Conservation (phyloP, 1,284 basidiomycete species). For the Ganoderma boninense region DNA sequence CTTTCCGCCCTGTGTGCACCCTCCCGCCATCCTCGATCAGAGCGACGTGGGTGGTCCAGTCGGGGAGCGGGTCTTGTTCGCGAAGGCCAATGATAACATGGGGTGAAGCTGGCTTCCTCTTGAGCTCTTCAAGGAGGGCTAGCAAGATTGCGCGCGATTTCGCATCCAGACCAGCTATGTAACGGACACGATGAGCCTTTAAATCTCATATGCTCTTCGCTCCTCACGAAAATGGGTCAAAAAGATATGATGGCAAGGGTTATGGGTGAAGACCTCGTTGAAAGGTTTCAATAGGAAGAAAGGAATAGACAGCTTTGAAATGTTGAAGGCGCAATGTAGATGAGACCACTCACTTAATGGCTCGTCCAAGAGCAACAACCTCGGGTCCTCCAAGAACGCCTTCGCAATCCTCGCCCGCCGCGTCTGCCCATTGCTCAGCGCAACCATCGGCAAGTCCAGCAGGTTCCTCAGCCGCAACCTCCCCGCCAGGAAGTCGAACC, state of each 20-base stretch:
- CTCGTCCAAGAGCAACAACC: constrained; percentile 85
- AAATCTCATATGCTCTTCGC: too few relatives aligned
- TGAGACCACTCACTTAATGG: constrained; percentile 70
- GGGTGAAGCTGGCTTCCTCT: constrained; percentile 52
- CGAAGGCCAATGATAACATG: constrained; percentile 82
- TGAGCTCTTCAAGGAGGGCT: constrained; percentile 61
- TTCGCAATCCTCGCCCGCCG: constrained; percentile 86
- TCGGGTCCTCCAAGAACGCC: constrained; percentile 76
- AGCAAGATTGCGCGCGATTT: constrained; percentile 65
- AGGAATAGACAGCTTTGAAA: background rate
- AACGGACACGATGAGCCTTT: background rate
- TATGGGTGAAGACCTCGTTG: too few relatives aligned
- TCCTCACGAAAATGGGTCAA: background rate
- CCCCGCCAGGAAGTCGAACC: constrained; percentile 60
- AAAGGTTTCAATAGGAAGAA: too few relatives aligned
- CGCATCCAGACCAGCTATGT: constrained; percentile 77
- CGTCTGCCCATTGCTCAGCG: constrained; percentile 93
- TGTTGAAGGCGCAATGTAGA: background rate
- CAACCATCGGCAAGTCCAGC: constrained; percentile 84
- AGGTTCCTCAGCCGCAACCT: constrained; percentile 66
- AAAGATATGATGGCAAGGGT: background rate
- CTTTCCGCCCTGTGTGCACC: constrained; percentile 41
- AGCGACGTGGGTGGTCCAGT: constrained; percentile 84
- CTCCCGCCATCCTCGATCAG: constrained; percentile 53
- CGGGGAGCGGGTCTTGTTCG: constrained; percentile 82